phyloP scores from a whole-genome alignment of 2,329 filamentous ascomycete species.

The Rhexocercosporidium sp. region DNA sequence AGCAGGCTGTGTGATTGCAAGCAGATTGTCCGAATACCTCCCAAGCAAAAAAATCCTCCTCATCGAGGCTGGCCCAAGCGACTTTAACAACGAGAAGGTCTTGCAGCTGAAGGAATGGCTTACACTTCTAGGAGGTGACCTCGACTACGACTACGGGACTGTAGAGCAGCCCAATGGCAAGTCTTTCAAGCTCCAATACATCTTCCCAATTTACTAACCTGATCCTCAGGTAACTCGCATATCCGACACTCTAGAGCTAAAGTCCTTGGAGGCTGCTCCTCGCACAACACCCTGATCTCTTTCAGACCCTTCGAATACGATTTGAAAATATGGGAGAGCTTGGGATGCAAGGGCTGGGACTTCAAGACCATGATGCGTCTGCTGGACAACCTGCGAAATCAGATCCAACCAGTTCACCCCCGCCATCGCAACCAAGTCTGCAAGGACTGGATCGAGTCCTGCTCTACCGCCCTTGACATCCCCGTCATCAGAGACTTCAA shows the following conservation, averaged over 20 bases:
- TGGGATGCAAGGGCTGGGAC: slow-evolving; percentile 84
- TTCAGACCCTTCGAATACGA: slow-evolving; percentile 93
- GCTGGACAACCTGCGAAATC: slow-evolving; percentile 84
- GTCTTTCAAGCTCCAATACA: slow-evolving; percentile 44
- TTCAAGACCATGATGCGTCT: slow-evolving; percentile 85
- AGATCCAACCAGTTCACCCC: slow-evolving; percentile 85
- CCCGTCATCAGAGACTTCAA: slow-evolving; percentile 88
- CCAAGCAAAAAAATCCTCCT: slow-evolving; percentile 81
- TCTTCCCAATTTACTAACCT: slow-evolving; percentile 20
- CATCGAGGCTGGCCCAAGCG: slow-evolving; percentile 88
- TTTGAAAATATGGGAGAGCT: slow-evolving; percentile 79
- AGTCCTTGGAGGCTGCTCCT: slow-evolving; percentile 90
- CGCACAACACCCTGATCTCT: slow-evolving; percentile 92
- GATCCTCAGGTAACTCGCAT: slow-evolving; percentile 75
- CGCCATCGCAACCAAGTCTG: slow-evolving; percentile 89
- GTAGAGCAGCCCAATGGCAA: slow-evolving; percentile 88
- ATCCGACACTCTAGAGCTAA: slow-evolving; percentile 93
- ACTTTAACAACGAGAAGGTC: slow-evolving; percentile 87
- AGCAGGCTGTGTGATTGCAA: slow-evolving; percentile 53
- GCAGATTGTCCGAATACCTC: slow-evolving; percentile 70
- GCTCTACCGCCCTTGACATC: slow-evolving; percentile 78
- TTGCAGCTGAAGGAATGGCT: slow-evolving; percentile 89
- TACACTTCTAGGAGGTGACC: slow-evolving; percentile 79
- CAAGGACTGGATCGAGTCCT: slow-evolving; percentile 86
- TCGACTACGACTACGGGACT: slow-evolving; percentile 91